Evolutionary conservation across 1,139 yeast species (phyloP).

Genomic region (Zygoascus hellenicus): DNA sequence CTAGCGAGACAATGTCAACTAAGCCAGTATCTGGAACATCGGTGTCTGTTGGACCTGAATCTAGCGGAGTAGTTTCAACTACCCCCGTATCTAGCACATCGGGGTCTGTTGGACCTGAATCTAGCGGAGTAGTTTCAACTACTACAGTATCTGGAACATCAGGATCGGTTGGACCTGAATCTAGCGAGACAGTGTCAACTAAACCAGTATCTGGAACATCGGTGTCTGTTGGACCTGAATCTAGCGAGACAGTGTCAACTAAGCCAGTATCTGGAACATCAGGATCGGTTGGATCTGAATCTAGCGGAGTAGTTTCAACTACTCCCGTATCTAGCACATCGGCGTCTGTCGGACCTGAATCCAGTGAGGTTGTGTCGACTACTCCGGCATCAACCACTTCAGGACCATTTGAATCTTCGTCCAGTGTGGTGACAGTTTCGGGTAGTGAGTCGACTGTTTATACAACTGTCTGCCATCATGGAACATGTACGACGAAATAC

Average conservation of each 20-base stretch:
- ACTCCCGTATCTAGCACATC: not conserved
- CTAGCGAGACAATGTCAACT: not conserved
- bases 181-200: not conserved
- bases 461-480: not conserved
- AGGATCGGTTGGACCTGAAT: not conserved
- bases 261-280: not conserved
- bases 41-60: not conserved
- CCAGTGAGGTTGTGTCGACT: not conserved
- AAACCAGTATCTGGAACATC: not conserved
- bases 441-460: no score
- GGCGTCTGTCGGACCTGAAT: not conserved
- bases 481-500: slow-evolving; percentile 1
- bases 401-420: not conserved
- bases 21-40: not conserved
- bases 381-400: not conserved
- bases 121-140: not conserved
- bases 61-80: not conserved
- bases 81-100: not conserved
- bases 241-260: not conserved
- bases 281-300: not conserved
- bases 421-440: not conserved
- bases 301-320: not conserved
- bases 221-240: not conserved
- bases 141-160: not conserved
- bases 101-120: not conserved